Conservation (phyloP, 768 basidiomycete genomes). For the Boletellus ananas region DNA sequence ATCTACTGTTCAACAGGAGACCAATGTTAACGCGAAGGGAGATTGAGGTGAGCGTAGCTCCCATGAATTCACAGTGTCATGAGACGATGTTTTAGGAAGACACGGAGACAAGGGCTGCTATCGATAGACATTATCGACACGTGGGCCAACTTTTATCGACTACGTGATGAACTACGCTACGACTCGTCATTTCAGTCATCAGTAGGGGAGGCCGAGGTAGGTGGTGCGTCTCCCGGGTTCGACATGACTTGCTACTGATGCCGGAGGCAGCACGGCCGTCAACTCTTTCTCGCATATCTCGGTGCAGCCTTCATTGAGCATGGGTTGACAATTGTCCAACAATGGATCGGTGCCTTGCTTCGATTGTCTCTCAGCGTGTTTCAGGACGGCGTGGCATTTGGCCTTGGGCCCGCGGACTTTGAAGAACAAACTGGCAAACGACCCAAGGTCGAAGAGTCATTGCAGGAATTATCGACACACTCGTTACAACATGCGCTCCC, state of each 20-base stretch:
- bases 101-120: conserved; percentile 25
- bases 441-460: conserved; percentile 27
- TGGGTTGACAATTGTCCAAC: conserved; percentile 48
- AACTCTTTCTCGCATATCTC: conserved; percentile 63
- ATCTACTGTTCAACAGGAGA: conserved; percentile 44
- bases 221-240: conserved; percentile 19
- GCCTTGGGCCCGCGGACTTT: conserved; percentile 24
- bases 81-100: conserved; percentile 27
- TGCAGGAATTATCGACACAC: conserved; percentile 31
- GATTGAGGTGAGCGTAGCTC: conserved; percentile 46
- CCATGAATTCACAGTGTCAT: conserved; percentile 10
- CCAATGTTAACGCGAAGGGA: conserved; percentile 48
- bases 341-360: conserved; percentile 52
- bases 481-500: conserved; percentile 20
- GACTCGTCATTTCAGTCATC: conserved; percentile 27
- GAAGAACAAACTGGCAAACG: conserved; percentile 29
- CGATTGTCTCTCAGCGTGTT: conserved; percentile 23
- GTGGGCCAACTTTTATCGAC: conserved; percentile 38
- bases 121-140: conserved; percentile 31
- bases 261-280: conserved; percentile 46
- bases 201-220: conserved; percentile 36
- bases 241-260: conserved; percentile 14
- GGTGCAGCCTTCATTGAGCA: conserved; percentile 58
- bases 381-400: conserved; percentile 10
- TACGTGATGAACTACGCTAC: conserved; percentile 33